Evolutionary conservation across 345 rosid species (phyloP).

Genomic region (Mercurialis annua): DNA sequence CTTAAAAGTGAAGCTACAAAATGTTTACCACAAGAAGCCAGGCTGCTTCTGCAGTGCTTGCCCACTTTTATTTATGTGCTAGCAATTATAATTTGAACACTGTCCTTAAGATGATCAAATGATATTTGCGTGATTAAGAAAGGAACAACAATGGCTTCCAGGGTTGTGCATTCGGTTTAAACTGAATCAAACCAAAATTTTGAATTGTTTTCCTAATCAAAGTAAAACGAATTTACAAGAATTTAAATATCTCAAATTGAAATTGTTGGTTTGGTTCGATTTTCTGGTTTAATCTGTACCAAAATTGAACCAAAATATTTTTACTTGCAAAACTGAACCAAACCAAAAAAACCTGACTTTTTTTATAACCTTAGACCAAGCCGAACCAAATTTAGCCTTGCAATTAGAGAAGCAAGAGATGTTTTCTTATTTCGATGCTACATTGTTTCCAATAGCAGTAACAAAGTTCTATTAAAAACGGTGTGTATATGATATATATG

Average conservation of each 20-base stretch:
- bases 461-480: not conserved
- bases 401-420: not conserved
- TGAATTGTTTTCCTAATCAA: too few species aligned
- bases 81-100: not conserved
- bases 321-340: too few species aligned
- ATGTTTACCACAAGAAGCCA: not conserved
- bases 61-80: not conserved
- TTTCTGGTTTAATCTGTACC: too few species aligned
- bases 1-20: not conserved
- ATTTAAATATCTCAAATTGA: too few species aligned
- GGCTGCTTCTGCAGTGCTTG: constrained; percentile 1
- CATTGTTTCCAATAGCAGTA: not conserved
- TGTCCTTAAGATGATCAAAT: not conserved
- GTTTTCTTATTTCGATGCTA: not conserved
- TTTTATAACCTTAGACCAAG: too few species aligned
- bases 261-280: too few species aligned
- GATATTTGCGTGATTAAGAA: not conserved
- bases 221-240: too few species aligned
- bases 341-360: too few species aligned
- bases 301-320: too few species aligned
- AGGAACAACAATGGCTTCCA: not conserved
- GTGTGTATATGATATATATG: too few species aligned
- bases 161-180: not conserved
- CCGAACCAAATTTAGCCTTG: too few species aligned
- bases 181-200: too few species aligned